These are phyloP conservation scores for Lipomyces starkeyi DNA, from an alignment of 805 yeast species.

Conservation along the genomic window DNA sequence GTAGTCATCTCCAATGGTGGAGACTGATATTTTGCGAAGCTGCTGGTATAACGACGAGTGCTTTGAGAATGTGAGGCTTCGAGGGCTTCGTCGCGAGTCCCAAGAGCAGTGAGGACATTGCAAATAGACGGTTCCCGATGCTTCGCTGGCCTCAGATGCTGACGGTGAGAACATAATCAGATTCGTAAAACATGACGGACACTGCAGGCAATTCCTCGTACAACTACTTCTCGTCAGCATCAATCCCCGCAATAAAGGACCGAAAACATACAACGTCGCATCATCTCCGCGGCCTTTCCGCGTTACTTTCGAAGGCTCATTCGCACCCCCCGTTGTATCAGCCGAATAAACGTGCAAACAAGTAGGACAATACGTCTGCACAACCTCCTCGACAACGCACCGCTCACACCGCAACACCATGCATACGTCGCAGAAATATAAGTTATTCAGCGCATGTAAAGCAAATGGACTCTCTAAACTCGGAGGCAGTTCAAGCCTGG, in stretches of 20 bases:
- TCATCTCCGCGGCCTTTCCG: slow-evolving; percentile 6
- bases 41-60: slow-evolving; percentile 23
- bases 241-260: background rate
- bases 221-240: slow-evolving; percentile 37
- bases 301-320: slow-evolving; percentile 9
- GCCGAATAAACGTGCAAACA: slow-evolving; percentile 46
- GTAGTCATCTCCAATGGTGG: background rate
- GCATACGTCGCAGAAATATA: slow-evolving; percentile 50
- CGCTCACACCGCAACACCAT: slow-evolving; percentile 46
- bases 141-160: slow-evolving; percentile 1
- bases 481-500: slow-evolving; percentile 35
- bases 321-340: slow-evolving; percentile 17
- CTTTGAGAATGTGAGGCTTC: slow-evolving; percentile 18
- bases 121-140: slow-evolving; percentile 8
- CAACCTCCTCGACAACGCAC: slow-evolving; percentile 47
- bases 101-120: slow-evolving; percentile 33
- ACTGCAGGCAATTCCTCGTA: slow-evolving; percentile 46
- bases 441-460: slow-evolving; percentile 41
- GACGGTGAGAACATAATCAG: slow-evolving; percentile 29
- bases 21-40: slow-evolving; percentile 12
- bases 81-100: slow-evolving; percentile 25
- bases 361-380: slow-evolving; percentile 47
- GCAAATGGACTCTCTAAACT: slow-evolving; percentile 38
- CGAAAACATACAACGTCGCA: background rate
- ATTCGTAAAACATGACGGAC: slow-evolving; percentile 44